phyloP scores from a whole-genome alignment of 345 rosid genomes.

The Litchi chinensis region DNA sequence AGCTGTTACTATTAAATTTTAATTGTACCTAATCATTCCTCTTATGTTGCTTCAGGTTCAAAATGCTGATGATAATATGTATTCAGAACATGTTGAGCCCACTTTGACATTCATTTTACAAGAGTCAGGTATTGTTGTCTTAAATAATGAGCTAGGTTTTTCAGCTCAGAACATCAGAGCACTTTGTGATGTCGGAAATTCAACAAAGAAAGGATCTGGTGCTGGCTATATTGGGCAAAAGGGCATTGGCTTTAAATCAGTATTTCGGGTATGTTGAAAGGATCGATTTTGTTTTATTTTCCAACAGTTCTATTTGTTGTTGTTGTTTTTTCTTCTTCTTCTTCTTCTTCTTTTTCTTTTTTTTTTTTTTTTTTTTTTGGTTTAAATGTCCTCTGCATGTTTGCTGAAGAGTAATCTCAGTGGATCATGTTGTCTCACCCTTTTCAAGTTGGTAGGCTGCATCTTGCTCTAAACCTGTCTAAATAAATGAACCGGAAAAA shows the following conservation, averaged over 20 bases:
- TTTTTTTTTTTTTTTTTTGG: not conserved
- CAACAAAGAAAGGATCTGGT: conserved; percentile 83
- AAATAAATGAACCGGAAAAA: not conserved
- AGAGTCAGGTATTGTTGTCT: conserved; percentile 63
- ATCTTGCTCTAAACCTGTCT: not conserved
- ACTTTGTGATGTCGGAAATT: conserved; percentile 92
- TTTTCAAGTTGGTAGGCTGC: not conserved
- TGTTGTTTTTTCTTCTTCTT: too few species aligned
- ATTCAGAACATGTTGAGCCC: conserved; percentile 71
- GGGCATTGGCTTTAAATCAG: conserved; percentile 99
- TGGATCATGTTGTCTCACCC: not conserved
- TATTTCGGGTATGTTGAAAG: conserved; percentile 74
- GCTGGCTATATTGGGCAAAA: conserved; percentile 91
- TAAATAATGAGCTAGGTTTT: conserved; percentile 92
- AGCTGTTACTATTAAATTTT: conserved; percentile 6
- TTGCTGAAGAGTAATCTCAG: not conserved
- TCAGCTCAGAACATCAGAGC: conserved; percentile 85
- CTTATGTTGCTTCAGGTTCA: conserved; percentile 71
- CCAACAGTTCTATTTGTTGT: not conserved
- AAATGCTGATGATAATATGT: conserved; percentile 95
- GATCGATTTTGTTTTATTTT: not conserved
- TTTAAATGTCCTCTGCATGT: not conserved
- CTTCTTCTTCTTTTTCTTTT: too few species aligned
- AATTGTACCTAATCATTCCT: conserved; percentile 25
- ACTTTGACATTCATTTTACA: conserved; percentile 85